Conservation (phyloP, 495 filamentous ascomycete genomes). For the Pyronema domesticum region DNA sequence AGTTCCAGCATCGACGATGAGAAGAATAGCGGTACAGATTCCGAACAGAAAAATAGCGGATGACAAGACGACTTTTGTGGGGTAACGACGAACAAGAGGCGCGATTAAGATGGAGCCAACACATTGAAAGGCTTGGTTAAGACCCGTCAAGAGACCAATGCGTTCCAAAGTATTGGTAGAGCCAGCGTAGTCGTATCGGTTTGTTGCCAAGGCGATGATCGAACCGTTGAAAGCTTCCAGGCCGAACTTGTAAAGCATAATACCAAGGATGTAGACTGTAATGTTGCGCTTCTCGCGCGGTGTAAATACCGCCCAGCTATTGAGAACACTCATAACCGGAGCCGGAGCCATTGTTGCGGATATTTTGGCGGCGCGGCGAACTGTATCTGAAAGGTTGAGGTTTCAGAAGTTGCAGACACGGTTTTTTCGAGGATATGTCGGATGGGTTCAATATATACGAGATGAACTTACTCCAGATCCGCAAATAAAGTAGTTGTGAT, state of each 20-base stretch:
- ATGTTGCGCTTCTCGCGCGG: constrained; percentile 23
- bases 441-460: too few species aligned
- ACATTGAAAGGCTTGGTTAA: constrained; percentile 32
- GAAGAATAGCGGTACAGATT: constrained; percentile 26
- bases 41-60: constrained; percentile 28
- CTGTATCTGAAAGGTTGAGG: too few species aligned
- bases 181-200: constrained; percentile 29
- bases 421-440: too few species aligned
- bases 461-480: too few species aligned
- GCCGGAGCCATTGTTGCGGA: too few species aligned
- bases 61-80: constrained; percentile 27
- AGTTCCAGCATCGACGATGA: constrained; percentile 28
- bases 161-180: constrained; percentile 28
- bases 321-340: not conserved
- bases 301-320: constrained; percentile 8
- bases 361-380: too few species aligned
- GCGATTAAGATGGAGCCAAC: constrained; percentile 32
- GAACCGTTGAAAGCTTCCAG: constrained; percentile 32
- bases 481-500: too few species aligned
- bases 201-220: constrained; percentile 21
- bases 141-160: constrained; percentile 28
- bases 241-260: constrained; percentile 32
- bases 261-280: constrained; percentile 28
- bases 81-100: constrained; percentile 28
- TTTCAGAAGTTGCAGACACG: too few species aligned